Conservation (phyloP, 495 filamentous ascomycete genomes). For the Aspergillus ellipticus region DNA sequence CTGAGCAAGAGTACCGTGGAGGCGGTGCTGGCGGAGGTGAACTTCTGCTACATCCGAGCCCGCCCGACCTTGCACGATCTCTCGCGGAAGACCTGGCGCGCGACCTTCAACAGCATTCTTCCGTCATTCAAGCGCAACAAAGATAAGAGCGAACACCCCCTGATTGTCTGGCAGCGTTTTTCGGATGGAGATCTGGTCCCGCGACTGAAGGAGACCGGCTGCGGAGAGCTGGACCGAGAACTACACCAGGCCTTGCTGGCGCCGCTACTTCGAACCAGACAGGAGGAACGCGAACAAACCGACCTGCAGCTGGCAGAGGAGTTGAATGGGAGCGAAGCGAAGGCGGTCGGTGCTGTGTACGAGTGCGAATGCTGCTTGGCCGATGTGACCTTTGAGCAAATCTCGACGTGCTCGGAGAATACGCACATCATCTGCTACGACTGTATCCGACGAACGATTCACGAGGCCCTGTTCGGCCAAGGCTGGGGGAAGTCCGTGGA, state of each 20-base stretch:
- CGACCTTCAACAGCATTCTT: slow-evolving; percentile 70
- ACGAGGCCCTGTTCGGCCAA: slow-evolving; percentile 88
- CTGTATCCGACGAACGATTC: slow-evolving; percentile 73
- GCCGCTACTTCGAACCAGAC: slow-evolving; percentile 55
- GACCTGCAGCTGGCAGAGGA: slow-evolving; percentile 63
- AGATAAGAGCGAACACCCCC: slow-evolving; percentile 56
- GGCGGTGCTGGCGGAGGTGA: slow-evolving; percentile 85
- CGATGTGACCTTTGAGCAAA: slow-evolving; percentile 73
- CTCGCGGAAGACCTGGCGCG: slow-evolving; percentile 80
- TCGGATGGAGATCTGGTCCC: slow-evolving; percentile 48
- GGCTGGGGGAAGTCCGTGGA: slow-evolving; percentile 82
- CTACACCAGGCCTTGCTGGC: slow-evolving; percentile 62
- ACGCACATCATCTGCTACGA: slow-evolving; percentile 82
- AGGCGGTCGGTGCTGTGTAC: slow-evolving; percentile 62
- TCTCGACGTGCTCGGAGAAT: slow-evolving; percentile 66
- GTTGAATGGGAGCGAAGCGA: slow-evolving; percentile 73
- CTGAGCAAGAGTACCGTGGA: slow-evolving; percentile 76
- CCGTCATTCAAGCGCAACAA: slow-evolving; percentile 63
- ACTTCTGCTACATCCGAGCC: slow-evolving; percentile 79
- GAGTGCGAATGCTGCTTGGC: slow-evolving; percentile 92
- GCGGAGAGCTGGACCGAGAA: slow-evolving; percentile 75
- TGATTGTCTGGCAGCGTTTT: slow-evolving; percentile 60
- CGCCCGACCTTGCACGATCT: slow-evolving; percentile 71
- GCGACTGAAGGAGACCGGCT: slow-evolving; percentile 65
- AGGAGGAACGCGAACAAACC: slow-evolving; percentile 52